These are phyloP conservation scores for Rhodocollybia butyracea DNA, from an alignment of 768 basidiomycete genomes.

Conservation along the genomic window DNA sequence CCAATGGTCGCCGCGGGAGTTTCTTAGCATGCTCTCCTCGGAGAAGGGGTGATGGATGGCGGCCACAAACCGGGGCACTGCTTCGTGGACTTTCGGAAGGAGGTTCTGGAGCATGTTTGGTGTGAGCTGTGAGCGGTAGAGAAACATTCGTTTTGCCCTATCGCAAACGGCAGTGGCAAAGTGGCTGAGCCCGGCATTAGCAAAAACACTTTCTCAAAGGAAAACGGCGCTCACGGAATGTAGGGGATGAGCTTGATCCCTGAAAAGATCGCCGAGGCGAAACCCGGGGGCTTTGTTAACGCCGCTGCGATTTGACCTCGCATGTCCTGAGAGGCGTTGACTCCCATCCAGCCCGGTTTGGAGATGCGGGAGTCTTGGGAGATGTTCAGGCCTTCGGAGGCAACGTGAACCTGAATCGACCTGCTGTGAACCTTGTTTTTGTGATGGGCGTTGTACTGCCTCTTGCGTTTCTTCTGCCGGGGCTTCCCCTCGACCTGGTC, in stretches of 20 bases:
- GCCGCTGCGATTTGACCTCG: not conserved
- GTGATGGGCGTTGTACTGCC: not conserved
- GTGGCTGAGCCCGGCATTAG: not conserved
- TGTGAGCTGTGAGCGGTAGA: not conserved
- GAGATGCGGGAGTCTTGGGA: not conserved
- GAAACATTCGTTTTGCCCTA: not conserved
- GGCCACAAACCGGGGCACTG: not conserved
- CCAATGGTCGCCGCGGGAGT: not conserved
- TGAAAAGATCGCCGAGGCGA: not conserved
- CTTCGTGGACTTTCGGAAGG: not conserved
- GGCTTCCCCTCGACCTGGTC: not conserved
- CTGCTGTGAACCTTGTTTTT: not conserved
- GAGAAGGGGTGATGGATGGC: not conserved
- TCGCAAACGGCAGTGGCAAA: not conserved
- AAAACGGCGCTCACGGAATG: not conserved
- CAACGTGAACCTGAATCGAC: not conserved
- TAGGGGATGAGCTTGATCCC: not conserved
- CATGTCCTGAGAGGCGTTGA: not conserved
- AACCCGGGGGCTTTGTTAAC: not conserved
- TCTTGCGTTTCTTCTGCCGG: not conserved
- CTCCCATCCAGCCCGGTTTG: not conserved
- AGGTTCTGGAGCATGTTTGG: not conserved
- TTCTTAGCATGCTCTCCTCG: not conserved
- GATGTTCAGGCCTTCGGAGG: not conserved
- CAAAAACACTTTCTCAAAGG: not conserved